phyloP scores from a whole-genome alignment of 2,329 filamentous ascomycete species.

The Ascochyta fabae region DNA sequence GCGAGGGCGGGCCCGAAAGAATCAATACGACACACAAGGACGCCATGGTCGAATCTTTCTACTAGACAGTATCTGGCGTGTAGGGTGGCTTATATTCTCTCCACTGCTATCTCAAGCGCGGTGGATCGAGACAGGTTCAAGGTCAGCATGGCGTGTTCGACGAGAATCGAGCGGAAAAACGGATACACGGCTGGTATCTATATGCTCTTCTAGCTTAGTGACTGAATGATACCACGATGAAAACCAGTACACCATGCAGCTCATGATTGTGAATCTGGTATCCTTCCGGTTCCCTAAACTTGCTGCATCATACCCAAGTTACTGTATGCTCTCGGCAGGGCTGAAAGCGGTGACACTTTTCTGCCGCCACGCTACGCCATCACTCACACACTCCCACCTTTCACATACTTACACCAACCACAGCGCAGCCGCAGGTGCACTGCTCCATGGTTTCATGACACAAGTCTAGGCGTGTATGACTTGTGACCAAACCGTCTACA shows the following conservation, averaged over 20 bases:
- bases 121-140: background rate
- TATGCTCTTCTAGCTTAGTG: slow-evolving; percentile 32
- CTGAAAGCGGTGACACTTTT: slow-evolving; percentile 11
- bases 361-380: slow-evolving; percentile 15
- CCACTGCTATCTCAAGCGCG: background rate
- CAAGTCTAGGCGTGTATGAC: slow-evolving; percentile 2
- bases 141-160: background rate
- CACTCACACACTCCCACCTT: background rate
- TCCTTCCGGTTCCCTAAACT: background rate
- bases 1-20: slow-evolving; percentile 81
- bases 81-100: slow-evolving; percentile 5
- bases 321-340: background rate
- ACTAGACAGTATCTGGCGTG: slow-evolving; percentile 62
- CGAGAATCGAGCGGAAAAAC: slow-evolving; percentile 31
- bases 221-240: slow-evolving; percentile 35
- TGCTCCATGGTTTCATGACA: slow-evolving; percentile 4
- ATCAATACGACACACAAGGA: slow-evolving; percentile 91
- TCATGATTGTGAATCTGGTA: too few species aligned
- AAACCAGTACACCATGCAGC: background rate
- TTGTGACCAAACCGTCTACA: slow-evolving; percentile 6
- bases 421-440: background rate
- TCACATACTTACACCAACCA: background rate
- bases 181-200: slow-evolving; percentile 11
- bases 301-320: background rate
- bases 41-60: slow-evolving; percentile 98